Base-by-base conservation (phyloP, 805 yeast species). In the Debaryomyces hansenii region DNA sequence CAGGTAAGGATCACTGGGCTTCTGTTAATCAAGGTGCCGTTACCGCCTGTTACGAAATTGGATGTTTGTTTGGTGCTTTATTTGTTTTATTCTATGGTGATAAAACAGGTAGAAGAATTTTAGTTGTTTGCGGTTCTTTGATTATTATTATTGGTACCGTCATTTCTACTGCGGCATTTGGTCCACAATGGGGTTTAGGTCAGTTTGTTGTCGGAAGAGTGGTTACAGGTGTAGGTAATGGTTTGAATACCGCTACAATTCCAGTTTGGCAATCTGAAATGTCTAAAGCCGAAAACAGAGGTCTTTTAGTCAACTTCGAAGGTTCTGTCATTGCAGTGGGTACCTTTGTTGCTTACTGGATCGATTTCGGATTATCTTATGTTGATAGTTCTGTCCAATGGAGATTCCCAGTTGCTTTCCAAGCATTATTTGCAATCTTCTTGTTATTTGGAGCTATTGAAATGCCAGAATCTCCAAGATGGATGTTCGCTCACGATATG, bases 391-490 rank as follows among this genome's bases (percentile, higher is more conserved):
- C 75, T 5, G 70, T 69, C 24, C 68, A 66, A 31, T 72, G 77
- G 77, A 67, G 77, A 60, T 69, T 72, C 55, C 76, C 76, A 62
- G 77, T 62, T 64, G 79, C 62, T 12, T 68, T 85, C 62, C 96
- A 87, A 72, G 75, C 82, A 45, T 52, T 84, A 41, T 84, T 85
- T 57, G 83, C 85, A 49, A 45, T 60, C 41, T 40, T 67, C 37
- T 63, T 79, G 39, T 58, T 78, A 56, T 27, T 63, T 66, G 50
- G 72, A 72, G 57, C 64, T 5, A 46, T 66, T 46, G 64, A 75
- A 69, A 59, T 82, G 54, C 88, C 88, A 34, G 90, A 84, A 60
- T 83, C 88, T 4, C 88, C 90, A 57, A 79, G 89, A 77, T 84
- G 86, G 85, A 72, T 84, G 58, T 72, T 83, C 52, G 70, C 80